phyloP scores from a whole-genome alignment of 2,329 filamentous ascomycete genomes.

The Verticillium isaacii region DNA sequence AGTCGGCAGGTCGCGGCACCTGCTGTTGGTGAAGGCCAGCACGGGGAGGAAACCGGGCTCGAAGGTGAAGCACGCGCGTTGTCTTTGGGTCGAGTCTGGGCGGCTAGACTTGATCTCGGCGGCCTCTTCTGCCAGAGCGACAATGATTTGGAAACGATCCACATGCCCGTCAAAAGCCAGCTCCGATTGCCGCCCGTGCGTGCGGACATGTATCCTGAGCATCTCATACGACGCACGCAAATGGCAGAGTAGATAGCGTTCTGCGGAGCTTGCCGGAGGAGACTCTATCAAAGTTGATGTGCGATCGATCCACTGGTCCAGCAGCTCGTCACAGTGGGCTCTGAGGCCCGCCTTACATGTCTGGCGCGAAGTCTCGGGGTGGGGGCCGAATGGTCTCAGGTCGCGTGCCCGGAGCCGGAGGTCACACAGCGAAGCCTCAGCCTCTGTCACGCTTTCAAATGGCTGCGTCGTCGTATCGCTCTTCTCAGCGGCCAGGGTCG shows the following conservation, averaged over 20 bases:
- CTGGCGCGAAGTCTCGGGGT: neutral
- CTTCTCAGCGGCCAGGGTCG: neutral
- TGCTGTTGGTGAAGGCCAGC: constrained; percentile 32
- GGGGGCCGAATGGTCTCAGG: neutral
- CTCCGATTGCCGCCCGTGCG: constrained; percentile 21
- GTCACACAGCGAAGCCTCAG: neutral
- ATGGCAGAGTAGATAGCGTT: constrained; percentile 6
- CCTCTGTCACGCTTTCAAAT: neutral
- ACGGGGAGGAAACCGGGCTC: constrained; percentile 34
- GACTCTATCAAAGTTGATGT: neutral
- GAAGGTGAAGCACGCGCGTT: constrained; percentile 28
- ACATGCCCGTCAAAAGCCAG: constrained; percentile 28
- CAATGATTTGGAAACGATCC: constrained; percentile 27
- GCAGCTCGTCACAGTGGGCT: neutral
- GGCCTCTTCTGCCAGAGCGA: constrained; percentile 21
- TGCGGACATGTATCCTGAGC: constrained; percentile 30
- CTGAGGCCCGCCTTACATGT: neutral
- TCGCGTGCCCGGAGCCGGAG: neutral
- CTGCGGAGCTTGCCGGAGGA: neutral
- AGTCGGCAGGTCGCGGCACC: constrained; percentile 33
- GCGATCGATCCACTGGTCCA: neutral
- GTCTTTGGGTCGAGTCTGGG: neutral
- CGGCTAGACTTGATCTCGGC: constrained; percentile 1
- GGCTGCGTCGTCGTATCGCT: neutral
- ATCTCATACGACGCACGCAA: constrained; percentile 17